Evolutionary conservation across 495 filamentous ascomycete species (phyloP).

Genomic region (Aspergillus steynii): DNA sequence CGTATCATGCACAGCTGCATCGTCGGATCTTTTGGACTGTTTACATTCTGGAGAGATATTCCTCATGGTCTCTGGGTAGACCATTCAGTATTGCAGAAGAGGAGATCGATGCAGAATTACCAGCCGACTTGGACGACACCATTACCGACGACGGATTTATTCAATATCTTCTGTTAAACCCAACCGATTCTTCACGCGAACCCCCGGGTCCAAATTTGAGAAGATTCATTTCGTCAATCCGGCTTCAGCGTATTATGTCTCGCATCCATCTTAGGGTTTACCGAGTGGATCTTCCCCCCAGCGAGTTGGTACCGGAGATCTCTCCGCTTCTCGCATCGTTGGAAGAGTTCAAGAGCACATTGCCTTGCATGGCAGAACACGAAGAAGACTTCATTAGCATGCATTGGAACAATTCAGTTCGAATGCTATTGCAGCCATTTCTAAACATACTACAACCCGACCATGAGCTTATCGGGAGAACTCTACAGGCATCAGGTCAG

Average conservation of each 20-base stretch:
- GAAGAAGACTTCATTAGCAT: conserved; percentile 40
- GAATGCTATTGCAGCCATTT: conserved; percentile 43
- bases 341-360: conserved; percentile 32
- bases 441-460: conserved; percentile 31
- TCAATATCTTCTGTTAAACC: neutral
- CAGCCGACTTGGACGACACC: conserved; percentile 30
- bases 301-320: conserved; percentile 30
- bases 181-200: neutral
- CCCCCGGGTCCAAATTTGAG: conserved; percentile 11
- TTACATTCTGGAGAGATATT: conserved; percentile 40
- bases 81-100: conserved; percentile 44
- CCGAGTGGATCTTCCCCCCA: conserved; percentile 34
- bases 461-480: conserved; percentile 30
- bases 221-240: conserved; percentile 34
- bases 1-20: conserved; percentile 32
- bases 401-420: conserved; percentile 43
- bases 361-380: conserved; percentile 26
- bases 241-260: conserved; percentile 39
- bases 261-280: conserved; percentile 42
- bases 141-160: conserved; percentile 20
- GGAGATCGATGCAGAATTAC: conserved; percentile 39
- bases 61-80: conserved; percentile 37
- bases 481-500: conserved; percentile 36
- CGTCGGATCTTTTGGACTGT: conserved; percentile 45
- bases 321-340: conserved; percentile 28